Base-by-base conservation (phyloP, 73 alveolate species). In the Paramecium bursaria region DNA sequence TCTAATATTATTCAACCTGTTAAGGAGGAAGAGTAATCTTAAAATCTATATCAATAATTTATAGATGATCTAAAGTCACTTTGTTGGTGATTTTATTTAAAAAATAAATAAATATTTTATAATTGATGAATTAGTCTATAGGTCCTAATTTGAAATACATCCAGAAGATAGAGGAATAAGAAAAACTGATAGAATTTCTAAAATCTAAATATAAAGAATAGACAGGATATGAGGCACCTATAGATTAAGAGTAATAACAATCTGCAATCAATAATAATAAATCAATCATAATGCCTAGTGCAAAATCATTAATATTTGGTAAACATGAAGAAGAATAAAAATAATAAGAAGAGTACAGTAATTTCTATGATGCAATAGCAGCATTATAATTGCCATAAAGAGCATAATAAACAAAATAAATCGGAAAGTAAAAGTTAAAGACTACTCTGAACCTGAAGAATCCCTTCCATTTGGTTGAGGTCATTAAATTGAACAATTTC, bases 311-410 rank as follows among this genome's bases (percentile, higher is more conserved):
- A n/a, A 17, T 60, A 15, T 60, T 60, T 14, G 0, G 31, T 15
- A n/a, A 33, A 15, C 30, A 1, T 31, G 35, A 15, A 13, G 60
- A 67, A 67, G 53, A 67, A n/a, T 23, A 31, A 35, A 35, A 67
- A 19, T 25, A 67, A 35, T n/a, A 4, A 35, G 82, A 35, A 67
- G 9, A 35, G 21, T 67, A 9, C n/a, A 6, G 19, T 39, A 67
- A 39, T 39, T 67, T 67, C 27, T 67, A 67, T 67, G 82, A 67
- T 67, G 82, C 82, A 21, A 57, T 35, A 21, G 35, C 57, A 25
- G 22, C 6, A 30, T 42, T 33, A 35, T 25, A 39, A 42, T 35
- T 67, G 13, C 82, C 82, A 39, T n/a, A 51, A 60, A 60, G 39
- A 60, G 21, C 14, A 33, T 30, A 31, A 30, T 54, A 51, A 30